Conservation (phyloP, 495 filamentous ascomycete species). For the Aspergillus kassunensis region DNA sequence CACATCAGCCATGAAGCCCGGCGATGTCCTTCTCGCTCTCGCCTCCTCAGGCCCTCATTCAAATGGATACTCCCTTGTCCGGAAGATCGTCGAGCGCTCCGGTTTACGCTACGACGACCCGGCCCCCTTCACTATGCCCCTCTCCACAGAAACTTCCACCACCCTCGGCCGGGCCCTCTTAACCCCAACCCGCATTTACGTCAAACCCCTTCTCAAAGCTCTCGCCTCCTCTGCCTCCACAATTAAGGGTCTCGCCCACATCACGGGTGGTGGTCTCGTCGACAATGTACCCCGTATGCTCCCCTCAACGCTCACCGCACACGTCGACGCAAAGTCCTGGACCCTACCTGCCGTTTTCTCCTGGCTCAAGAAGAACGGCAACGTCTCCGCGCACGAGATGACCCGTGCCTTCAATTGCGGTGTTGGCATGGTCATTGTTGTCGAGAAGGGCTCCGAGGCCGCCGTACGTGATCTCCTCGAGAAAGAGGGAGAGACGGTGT, state of each 20-base stretch:
- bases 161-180: conserved; percentile 72
- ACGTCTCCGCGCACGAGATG: conserved; percentile 71
- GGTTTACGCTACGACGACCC: conserved; percentile 63
- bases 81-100: conserved; percentile 72
- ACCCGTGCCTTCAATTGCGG: conserved; percentile 91
- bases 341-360: conserved; percentile 66
- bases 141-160: conserved; percentile 21
- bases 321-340: conserved; percentile 73
- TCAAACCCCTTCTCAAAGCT: conserved; percentile 64
- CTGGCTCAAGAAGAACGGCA: conserved; percentile 80
- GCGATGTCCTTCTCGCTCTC: conserved; percentile 81
- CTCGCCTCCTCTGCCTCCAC: conserved; percentile 50
- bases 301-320: conserved; percentile 66
- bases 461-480: conserved; percentile 49
- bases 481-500: conserved; percentile 70
- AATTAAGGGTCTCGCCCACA: conserved; percentile 94
- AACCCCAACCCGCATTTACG: conserved; percentile 79
- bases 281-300: conserved; percentile 96
- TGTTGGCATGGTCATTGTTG: conserved; percentile 86
- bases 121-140: conserved; percentile 67
- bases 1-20: conserved; percentile 66
- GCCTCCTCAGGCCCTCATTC: conserved; percentile 83
- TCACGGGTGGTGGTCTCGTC: conserved; percentile 87
- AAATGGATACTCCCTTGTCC: conserved; percentile 92
- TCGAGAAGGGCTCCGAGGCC: conserved; percentile 52